phyloP scores from a whole-genome alignment of 352 stramenopile genomes.

The Globisporangium iwayamae region DNA sequence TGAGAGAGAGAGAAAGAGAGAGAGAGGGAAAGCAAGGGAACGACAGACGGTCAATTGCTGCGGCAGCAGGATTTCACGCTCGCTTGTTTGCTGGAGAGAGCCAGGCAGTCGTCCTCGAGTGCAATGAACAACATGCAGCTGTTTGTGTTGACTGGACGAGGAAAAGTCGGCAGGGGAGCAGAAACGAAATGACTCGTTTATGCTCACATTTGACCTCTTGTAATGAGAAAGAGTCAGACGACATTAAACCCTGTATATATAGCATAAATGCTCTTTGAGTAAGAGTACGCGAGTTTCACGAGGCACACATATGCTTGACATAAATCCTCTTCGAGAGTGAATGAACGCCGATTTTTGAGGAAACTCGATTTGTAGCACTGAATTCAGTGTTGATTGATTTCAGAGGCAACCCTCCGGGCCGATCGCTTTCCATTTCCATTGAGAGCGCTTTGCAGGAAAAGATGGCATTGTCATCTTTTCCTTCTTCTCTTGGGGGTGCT shows the following conservation, averaged over 20 bases:
- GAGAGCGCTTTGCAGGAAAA: too few species aligned
- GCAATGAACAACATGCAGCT: background rate
- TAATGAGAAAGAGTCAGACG: background rate
- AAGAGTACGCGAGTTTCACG: background rate
- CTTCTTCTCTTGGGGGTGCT: too few species aligned
- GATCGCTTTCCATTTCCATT: too few species aligned
- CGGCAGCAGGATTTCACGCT: background rate
- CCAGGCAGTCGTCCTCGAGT: background rate
- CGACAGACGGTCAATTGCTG: background rate
- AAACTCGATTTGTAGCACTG: too few species aligned
- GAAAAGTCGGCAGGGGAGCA: background rate
- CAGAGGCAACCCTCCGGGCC: too few species aligned
- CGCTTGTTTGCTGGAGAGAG: background rate
- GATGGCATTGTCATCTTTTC: too few species aligned
- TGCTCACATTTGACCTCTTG: background rate
- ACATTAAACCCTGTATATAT: background rate
- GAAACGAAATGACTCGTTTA: background rate
- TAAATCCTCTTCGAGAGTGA: too few species aligned
- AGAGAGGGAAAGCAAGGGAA: background rate
- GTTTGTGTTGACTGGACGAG: background rate
- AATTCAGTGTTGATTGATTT: too few species aligned
- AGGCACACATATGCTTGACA: background rate
- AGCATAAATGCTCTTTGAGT: too few species aligned
- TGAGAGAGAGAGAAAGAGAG: too few species aligned
- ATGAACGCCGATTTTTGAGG: too few species aligned